Conservation (phyloP, 352 stramenopile species). For the Phytophthora fragariae region DNA sequence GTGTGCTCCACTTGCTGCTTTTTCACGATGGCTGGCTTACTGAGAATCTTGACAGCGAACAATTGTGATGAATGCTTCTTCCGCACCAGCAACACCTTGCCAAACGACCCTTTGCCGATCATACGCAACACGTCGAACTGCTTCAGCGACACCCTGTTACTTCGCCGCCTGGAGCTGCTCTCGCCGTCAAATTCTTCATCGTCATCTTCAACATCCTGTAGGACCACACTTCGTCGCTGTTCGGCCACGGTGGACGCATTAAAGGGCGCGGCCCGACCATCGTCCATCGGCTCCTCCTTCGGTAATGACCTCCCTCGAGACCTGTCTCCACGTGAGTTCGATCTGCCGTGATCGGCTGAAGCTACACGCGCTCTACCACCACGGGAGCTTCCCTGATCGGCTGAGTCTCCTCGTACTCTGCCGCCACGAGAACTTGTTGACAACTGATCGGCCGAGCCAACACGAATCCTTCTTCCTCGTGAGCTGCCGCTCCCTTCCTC, state of each 20-base stretch:
- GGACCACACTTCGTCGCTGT: slow-evolving; percentile 64
- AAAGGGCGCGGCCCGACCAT: slow-evolving; percentile 36
- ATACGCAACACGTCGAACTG: slow-evolving; percentile 92
- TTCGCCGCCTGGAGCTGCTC: slow-evolving; percentile 29
- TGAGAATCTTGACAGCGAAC: slow-evolving; percentile 88
- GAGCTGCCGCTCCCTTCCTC: slow-evolving; percentile 41
- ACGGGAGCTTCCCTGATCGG: slow-evolving; percentile 19
- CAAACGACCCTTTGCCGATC: slow-evolving; percentile 93
- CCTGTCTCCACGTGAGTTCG: slow-evolving; percentile 29
- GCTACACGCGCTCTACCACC: slow-evolving; percentile 23
- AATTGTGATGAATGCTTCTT: slow-evolving; percentile 82
- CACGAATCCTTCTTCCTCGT: slow-evolving; percentile 54
- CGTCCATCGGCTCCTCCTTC: slow-evolving; percentile 36
- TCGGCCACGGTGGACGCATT: slow-evolving; percentile 38
- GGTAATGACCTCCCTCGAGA: slow-evolving; percentile 22
- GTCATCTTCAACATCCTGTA: slow-evolving; percentile 78
- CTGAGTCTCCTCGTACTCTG: slow-evolving; percentile 26
- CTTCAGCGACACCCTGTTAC: slow-evolving; percentile 77
- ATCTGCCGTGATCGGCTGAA: slow-evolving; percentile 24
- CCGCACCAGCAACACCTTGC: slow-evolving; percentile 91
- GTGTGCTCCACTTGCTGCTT: slow-evolving; percentile 89
- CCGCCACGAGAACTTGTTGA: slow-evolving; percentile 28
- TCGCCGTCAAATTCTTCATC: slow-evolving; percentile 44
- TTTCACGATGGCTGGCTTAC: slow-evolving; percentile 80
- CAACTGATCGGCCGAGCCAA: slow-evolving; percentile 38